These are phyloP conservation scores for Kandelia obovata DNA, from an alignment of 345 rosid species.

Conservation along the genomic window DNA sequence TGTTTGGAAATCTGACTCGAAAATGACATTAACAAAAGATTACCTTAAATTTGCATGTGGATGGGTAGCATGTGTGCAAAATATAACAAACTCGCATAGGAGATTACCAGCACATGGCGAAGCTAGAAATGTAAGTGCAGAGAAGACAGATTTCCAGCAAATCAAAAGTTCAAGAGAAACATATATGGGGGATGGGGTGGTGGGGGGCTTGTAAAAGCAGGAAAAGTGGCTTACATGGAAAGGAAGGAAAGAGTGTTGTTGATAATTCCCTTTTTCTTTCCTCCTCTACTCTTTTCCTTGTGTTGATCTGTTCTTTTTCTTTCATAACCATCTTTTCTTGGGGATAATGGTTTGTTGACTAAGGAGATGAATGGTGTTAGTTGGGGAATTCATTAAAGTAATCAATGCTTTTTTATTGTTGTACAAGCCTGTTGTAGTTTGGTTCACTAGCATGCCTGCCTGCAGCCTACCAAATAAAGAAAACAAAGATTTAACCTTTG, in stretches of 20 bases:
- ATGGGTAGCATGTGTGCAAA: not conserved
- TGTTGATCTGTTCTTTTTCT: slow-evolving; percentile 11
- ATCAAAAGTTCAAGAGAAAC: slow-evolving; percentile 18
- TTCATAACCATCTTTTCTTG: slow-evolving; percentile 6
- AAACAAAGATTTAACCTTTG: not conserved
- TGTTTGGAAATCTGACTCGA: too few species aligned
- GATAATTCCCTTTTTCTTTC: slow-evolving; percentile 10
- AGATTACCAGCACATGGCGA: not conserved
- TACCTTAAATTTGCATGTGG: slow-evolving; percentile 3
- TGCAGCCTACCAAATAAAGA: not conserved
- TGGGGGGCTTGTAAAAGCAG: slow-evolving; percentile 4
- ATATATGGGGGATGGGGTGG: not conserved
- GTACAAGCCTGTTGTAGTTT: slow-evolving; percentile 17
- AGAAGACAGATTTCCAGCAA: not conserved
- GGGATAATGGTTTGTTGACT: slow-evolving; percentile 45
- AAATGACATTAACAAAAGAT: not conserved
- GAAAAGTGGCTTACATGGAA: slow-evolving; percentile 24
- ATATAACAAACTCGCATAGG: not conserved
- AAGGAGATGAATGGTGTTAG: slow-evolving; percentile 21
- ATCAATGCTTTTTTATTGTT: slow-evolving; percentile 35
- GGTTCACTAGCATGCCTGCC: not conserved
- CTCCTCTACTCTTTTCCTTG: slow-evolving; percentile 5
- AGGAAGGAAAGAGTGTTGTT: slow-evolving; percentile 22
- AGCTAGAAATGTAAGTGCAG: not conserved
- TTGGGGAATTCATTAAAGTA: slow-evolving; percentile 43